Conservation (phyloP, 2,329 filamentous ascomycete genomes). For the Blumeriella jaapii region DNA sequence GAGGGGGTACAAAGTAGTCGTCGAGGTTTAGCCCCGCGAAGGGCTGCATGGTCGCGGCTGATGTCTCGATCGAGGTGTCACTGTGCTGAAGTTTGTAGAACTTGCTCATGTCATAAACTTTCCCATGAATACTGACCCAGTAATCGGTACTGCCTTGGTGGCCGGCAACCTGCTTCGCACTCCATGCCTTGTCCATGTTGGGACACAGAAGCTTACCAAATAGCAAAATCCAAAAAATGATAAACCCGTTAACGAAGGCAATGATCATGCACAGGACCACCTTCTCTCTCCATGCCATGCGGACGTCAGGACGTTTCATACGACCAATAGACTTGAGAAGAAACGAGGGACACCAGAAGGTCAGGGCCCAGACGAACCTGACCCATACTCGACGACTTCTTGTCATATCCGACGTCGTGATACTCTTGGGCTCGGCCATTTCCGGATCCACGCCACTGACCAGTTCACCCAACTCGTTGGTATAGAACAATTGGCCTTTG, state of each 20-base stretch:
- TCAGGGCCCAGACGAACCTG: constrained; percentile 69
- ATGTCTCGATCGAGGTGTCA: constrained; percentile 53
- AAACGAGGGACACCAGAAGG: constrained; percentile 90
- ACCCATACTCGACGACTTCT: constrained; percentile 66
- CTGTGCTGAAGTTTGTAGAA: constrained; percentile 83
- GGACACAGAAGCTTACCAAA: constrained; percentile 83
- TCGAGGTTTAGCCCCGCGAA: constrained; percentile 73
- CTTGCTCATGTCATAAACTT: constrained; percentile 83
- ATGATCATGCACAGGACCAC: constrained; percentile 74
- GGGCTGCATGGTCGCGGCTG: constrained; percentile 55
- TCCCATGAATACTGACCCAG: constrained; percentile 77
- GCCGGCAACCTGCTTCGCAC: constrained; percentile 50
- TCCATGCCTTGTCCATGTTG: constrained; percentile 85
- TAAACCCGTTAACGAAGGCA: constrained; percentile 62
- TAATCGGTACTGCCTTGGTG: constrained; percentile 69
- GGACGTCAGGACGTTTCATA: constrained; percentile 95
- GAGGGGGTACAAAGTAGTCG: constrained; percentile 72
- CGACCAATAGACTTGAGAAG: constrained; percentile 70
- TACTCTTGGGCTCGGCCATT: constrained; percentile 61
- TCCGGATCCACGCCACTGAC: constrained; percentile 64
- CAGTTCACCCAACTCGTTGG: constrained; percentile 51
- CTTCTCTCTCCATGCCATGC: constrained; percentile 97
- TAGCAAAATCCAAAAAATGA: constrained; percentile 86
- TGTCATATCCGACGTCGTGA: constrained; percentile 58
- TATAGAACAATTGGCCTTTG: constrained; percentile 65